Evolutionary conservation across 108 stramenopile species (phyloP).

Genomic region (Cyclotella cryptica): DNA sequence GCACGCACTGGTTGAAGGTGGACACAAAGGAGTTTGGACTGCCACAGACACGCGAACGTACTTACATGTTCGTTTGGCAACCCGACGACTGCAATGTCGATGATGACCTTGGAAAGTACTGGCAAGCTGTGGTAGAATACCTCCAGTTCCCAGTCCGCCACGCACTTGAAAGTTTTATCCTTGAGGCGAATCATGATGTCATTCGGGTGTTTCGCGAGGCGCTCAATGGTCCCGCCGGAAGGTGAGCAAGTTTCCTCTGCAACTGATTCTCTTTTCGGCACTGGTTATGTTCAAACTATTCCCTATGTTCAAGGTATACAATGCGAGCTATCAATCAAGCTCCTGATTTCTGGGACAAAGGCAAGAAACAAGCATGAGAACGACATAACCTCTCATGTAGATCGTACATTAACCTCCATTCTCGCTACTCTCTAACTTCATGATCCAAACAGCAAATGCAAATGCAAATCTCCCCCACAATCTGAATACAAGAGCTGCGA

Average conservation of each 20-base stretch:
- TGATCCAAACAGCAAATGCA: conserved; percentile 7
- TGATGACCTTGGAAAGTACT: conserved; percentile 78
- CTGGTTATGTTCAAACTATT: background rate
- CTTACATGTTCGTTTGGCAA: conserved; percentile 79
- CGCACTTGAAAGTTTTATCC: conserved; percentile 76
- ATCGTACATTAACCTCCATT: background rate
- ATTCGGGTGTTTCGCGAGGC: conserved; percentile 81
- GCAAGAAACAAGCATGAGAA: background rate
- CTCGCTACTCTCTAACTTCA: background rate
- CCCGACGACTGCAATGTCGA: conserved; percentile 46
- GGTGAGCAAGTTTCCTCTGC: conserved; percentile 13
- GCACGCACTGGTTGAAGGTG: conserved; percentile 64
- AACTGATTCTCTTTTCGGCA: background rate
- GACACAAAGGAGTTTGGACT: conserved; percentile 84
- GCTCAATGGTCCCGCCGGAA: conserved; percentile 65
- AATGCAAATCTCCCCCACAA: conserved; percentile 62
- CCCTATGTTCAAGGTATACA: conserved; percentile 25
- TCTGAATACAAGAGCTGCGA: conserved; percentile 40
- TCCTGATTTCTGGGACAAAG: conserved; percentile 71
- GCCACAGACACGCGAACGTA: conserved; percentile 79
- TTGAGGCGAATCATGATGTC: conserved; percentile 71
- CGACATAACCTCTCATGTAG: background rate
- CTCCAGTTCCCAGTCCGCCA: conserved; percentile 71
- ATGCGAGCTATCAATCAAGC: conserved; percentile 55
- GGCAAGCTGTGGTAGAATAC: conserved; percentile 62